Conservation (phyloP, 257 asterid genomes). For the Nicotiana knightiana region DNA sequence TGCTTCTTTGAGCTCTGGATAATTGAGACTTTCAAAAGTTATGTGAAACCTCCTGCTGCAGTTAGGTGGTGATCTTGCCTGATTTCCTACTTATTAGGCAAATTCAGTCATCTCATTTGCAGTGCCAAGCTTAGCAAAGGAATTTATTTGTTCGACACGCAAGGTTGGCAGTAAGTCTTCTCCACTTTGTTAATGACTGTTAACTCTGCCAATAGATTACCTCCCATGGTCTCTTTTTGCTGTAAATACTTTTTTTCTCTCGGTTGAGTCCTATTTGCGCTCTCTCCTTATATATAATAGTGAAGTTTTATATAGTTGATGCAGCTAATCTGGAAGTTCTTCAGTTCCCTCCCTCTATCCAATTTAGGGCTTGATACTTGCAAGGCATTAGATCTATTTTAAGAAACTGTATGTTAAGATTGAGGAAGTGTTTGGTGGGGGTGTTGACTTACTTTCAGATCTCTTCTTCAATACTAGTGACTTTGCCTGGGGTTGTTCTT, state of each 20-base stretch:
- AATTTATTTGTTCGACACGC: background rate
- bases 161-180: background rate
- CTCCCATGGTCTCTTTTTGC: background rate
- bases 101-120: background rate
- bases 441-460: background rate
- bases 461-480: background rate
- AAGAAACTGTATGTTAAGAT: background rate
- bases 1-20: background rate
- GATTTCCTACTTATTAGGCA: background rate
- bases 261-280: background rate
- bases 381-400: background rate
- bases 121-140: background rate
- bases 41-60: background rate
- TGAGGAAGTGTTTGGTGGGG: background rate
- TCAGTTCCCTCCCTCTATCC: background rate
- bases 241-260: background rate
- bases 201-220: background rate
- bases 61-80: background rate
- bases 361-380: background rate
- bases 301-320: background rate
- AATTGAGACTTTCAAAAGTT: background rate
- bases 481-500: background rate
- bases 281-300: background rate
- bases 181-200: background rate
- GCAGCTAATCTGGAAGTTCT: background rate